Evolutionary conservation across 2,329 filamentous ascomycete genomes (phyloP), one percentile per base, ranked within the genome.

Genomic region (Claviceps africana): DNA sequence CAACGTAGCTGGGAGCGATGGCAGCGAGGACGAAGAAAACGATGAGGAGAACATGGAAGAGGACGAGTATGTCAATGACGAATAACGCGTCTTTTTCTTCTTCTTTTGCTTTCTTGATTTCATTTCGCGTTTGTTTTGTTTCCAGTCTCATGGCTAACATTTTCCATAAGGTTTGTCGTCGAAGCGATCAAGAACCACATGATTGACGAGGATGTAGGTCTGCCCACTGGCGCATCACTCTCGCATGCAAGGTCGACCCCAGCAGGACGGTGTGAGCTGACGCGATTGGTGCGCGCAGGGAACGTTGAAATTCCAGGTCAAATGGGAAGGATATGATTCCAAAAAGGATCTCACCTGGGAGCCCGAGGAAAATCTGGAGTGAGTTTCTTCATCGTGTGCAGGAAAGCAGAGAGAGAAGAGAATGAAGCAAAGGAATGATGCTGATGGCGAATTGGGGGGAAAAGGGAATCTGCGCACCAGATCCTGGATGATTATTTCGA

Each of bases 311-410:
- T 89, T 85, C 61, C 75, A 83, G 50, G 85, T 93, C 37, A 89
- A 91, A 61, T 93, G 87, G 87, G 79, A 86, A 57, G 86, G 86
- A 3, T 93, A 83, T 56, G 79, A 86, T 0, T 77, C 82, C 55
- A 80, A 82, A 55, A 65, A 71, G 0, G 87, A 93, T 58, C 68
- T 79, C 60, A 93, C 87, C 0, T 91, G 86, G 86, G 87, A 93
- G 63, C 82, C 85, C 0, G 82, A 87, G 59, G 79, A 81, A 11
- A 90, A 89, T 54, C 58, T 68, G 7, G 44, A 56, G 66, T 67
- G 57, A 48, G 62, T 54, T 19, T 7, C 22, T 6, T 13, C n/a
- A n/a, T n/a, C n/a, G n/a, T n/a, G n/a, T n/a, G n/a, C n/a, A n/a
- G n/a, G n/a, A n/a, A 21, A 11, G 39, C 39, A 21, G 19, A 22